Evolutionary conservation across 2,329 filamentous ascomycete species (phyloP).

Genomic region (Tolypocladium guangdongense): DNA sequence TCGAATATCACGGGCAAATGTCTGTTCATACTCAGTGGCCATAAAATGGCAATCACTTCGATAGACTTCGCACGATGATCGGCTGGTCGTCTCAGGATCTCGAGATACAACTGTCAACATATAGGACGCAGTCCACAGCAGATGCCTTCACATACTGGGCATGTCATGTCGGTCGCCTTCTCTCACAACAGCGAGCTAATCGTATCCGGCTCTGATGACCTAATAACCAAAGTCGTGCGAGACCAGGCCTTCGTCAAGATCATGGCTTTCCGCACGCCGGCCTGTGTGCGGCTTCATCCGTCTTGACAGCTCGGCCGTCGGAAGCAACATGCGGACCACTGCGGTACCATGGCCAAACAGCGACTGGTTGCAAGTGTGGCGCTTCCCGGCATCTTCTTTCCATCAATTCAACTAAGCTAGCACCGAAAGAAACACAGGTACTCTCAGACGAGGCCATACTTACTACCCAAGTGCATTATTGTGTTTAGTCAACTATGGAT

Average conservation of each 20-base stretch:
- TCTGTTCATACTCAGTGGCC: background rate
- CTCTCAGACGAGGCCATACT: too few species aligned
- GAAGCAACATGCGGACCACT: too few species aligned
- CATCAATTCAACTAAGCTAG: too few species aligned
- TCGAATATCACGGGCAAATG: background rate
- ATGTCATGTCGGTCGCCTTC: background rate
- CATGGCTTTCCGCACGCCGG: slow-evolving; percentile 4
- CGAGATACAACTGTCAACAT: background rate
- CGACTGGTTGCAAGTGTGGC: too few species aligned
- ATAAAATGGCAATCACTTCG: background rate
- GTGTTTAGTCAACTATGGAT: background rate
- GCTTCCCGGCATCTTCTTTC: too few species aligned
- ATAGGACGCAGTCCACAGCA: background rate
- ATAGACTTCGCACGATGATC: background rate
- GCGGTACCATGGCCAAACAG: too few species aligned
- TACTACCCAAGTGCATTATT: background rate
- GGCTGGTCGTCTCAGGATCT: background rate
- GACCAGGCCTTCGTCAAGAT: slow-evolving; percentile 15
- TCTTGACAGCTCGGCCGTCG: too few species aligned
- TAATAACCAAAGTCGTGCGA: slow-evolving; percentile 10
- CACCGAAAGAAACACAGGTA: too few species aligned
- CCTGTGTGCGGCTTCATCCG: background rate
- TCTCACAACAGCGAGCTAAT: background rate
- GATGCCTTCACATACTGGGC: background rate
- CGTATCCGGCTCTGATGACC: background rate